These are phyloP conservation scores for Calonectria naviculata DNA, from an alignment of 2,329 filamentous ascomycete species.

Conservation along the genomic window DNA sequence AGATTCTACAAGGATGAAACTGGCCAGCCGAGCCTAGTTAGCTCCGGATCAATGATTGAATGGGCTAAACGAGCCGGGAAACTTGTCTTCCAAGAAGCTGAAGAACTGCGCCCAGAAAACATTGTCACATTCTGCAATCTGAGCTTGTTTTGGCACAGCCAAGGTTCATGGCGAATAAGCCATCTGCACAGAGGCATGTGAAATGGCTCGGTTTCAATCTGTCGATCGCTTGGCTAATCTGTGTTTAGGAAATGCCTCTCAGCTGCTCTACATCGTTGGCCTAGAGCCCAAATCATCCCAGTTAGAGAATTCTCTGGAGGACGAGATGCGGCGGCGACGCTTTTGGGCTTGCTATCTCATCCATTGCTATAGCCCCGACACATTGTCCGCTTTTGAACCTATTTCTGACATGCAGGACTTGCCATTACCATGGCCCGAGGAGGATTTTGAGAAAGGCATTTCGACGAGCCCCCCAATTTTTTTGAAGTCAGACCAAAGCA, in stretches of 20 bases:
- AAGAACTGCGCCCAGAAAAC: conserved; percentile 26
- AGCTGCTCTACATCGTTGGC: conserved; percentile 27
- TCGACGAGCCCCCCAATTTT: background rate
- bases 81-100: conserved; percentile 21
- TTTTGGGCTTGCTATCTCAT: conserved; percentile 30
- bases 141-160: conserved; percentile 34
- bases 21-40: background rate
- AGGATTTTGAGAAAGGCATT: conserved; percentile 1
- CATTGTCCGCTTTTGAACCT: conserved; percentile 5
- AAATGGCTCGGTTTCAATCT: too few species aligned
- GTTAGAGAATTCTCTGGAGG: background rate
- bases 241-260: conserved; percentile 23
- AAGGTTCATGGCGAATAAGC: conserved; percentile 33
- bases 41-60: background rate
- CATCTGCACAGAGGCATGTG: conserved; percentile 29
- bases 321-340: conserved; percentile 18
- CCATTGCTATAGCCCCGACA: conserved; percentile 26
- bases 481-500: background rate
- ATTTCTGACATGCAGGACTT: conserved; percentile 5
- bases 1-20: conserved; percentile 28
- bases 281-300: background rate
- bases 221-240: accelerated
- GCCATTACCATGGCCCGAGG: conserved; percentile 19
- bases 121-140: conserved; percentile 31
- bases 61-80: conserved; percentile 30